Evolutionary conservation across 257 asterid species (phyloP).

Genomic region (Jasminum sambac): DNA sequence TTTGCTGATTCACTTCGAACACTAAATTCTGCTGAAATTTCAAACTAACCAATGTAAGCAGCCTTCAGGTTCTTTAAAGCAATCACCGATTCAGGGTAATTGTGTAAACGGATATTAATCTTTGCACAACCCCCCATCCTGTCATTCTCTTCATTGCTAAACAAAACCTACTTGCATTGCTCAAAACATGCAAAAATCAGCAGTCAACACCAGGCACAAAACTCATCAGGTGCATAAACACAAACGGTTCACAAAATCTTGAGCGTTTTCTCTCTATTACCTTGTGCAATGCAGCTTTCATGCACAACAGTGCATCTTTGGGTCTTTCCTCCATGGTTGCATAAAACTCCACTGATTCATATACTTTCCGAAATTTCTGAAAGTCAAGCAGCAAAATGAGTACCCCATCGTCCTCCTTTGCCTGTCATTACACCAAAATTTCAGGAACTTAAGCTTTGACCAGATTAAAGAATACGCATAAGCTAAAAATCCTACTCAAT

Average conservation of each 20-base stretch:
- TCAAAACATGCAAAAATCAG: slow-evolving; percentile 18
- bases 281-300: slow-evolving; percentile 89
- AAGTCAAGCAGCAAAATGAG: slow-evolving; percentile 70
- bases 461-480: neutral
- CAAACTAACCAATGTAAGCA: slow-evolving; percentile 84
- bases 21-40: slow-evolving; percentile 65
- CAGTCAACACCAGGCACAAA: slow-evolving; percentile 27
- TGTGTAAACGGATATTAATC: slow-evolving; percentile 75
- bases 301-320: slow-evolving; percentile 72
- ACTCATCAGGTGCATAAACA: slow-evolving; percentile 8
- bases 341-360: slow-evolving; percentile 53
- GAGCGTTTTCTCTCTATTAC: slow-evolving; percentile 25
- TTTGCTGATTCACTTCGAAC: slow-evolving; percentile 41
- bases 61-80: slow-evolving; percentile 97
- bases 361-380: slow-evolving; percentile 69
- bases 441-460: neutral
- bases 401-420: slow-evolving; percentile 59
- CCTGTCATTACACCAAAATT: slow-evolving; percentile 45
- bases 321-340: slow-evolving; percentile 63
- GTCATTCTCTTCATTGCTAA: slow-evolving; percentile 36
- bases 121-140: slow-evolving; percentile 43
- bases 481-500: neutral
- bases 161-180: slow-evolving; percentile 44
- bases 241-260: neutral
- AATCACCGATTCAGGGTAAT: slow-evolving; percentile 74